Base-by-base conservation (phyloP, 2,329 filamentous ascomycete species). In the Fusarium heterosporum region DNA sequence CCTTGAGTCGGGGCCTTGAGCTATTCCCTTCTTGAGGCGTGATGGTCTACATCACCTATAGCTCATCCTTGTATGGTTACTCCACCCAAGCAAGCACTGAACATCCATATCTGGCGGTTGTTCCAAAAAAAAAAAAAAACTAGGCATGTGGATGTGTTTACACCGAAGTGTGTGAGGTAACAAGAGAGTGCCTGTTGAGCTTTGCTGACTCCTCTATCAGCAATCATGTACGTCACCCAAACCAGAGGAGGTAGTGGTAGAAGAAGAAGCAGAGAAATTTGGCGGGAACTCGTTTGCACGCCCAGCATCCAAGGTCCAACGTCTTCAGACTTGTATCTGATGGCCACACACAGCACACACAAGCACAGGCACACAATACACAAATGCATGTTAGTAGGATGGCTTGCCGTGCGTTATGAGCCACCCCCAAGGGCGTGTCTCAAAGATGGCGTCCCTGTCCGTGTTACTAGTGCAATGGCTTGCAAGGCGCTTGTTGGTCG, bases 361-460 rank as follows among this genome's bases (percentile, higher is more conserved):
- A 66, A 60, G 70, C 67, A 70, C 66, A 70, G 49, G 72, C 65
- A 66, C 58, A 70, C 62, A 67, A 70, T 55, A 62, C 54, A 64
- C 58, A 66, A 68, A 70, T 60, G 50, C 52, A 69, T 64, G 54
- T 53, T 43, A 60, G 51, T 46, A 63, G 55, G 63, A 56, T 65
- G 36, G 66, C 62, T 64, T 68, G 55, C 68, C 53, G 60, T 51
- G 38, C 6, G n/a, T 28, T 46, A 60, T 54, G 30, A 45, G 55
- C 45, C 52, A 62, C 65, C 52, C 52, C 68, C 57, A 5, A 36
- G 47, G 70, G 66, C 60, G 68, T 70, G 66, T 36, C 45, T 52
- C 40, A 49, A 28, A 39, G 43, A 68, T 46, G 43, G 57, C 29
- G 61, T 55, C 65, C 54, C 54, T 67, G 61, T 63, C 56, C 40